Conservation (phyloP, 768 basidiomycete genomes). For the Hemileccinum rubropunctum region DNA sequence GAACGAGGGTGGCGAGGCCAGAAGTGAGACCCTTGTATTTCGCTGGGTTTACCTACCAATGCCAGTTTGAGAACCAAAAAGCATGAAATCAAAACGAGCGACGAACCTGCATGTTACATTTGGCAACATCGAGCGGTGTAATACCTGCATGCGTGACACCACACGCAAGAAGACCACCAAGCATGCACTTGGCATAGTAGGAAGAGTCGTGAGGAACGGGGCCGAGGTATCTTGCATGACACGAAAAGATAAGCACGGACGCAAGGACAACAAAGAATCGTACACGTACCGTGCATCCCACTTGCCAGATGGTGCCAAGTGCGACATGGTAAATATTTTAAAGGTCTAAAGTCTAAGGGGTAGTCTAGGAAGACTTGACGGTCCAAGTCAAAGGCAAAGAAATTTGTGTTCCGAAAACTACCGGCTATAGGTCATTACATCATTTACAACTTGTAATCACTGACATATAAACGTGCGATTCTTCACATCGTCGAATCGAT, state of each 20-base stretch:
- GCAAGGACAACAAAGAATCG: neutral
- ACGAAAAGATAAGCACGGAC: neutral
- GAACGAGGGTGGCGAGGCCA: constrained; percentile 61
- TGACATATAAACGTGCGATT: no score
- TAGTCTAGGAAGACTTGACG: neutral
- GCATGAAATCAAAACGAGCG: constrained; percentile 30
- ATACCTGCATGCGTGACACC: constrained; percentile 87
- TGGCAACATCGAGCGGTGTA: constrained; percentile 84
- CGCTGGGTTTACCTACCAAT: constrained; percentile 62
- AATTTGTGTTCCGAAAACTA: constrained; percentile 8
- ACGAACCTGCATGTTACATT: constrained; percentile 88
- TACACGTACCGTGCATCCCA: no score
- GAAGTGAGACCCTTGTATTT: constrained; percentile 71
- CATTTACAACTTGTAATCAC: no score
- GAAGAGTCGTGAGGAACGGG: constrained; percentile 71
- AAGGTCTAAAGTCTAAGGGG: constrained; percentile 1
- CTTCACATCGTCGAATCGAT: neutral
- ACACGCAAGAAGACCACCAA: constrained; percentile 85
- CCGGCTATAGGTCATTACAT: neutral
- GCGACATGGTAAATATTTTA: no score
- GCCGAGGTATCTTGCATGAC: constrained; percentile 60
- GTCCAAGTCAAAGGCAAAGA: neutral
- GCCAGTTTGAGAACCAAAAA: constrained; percentile 25
- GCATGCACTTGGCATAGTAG: constrained; percentile 85
- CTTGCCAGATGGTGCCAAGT: no score